phyloP scores from a whole-genome alignment of 75 land plant species.

The Pinus albicaulis region DNA sequence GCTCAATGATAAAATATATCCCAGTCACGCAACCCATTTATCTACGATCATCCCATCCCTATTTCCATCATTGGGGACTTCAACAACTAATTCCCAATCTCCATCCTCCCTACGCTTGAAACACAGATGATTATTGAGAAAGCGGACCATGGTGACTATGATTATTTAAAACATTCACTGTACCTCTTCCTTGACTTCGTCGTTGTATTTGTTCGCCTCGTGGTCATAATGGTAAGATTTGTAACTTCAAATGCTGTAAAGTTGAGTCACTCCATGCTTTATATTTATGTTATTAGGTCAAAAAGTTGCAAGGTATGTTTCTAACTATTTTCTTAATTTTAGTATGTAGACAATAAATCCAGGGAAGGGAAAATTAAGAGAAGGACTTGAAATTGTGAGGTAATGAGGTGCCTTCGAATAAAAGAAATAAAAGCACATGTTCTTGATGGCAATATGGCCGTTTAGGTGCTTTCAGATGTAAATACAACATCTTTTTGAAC shows the following conservation, averaged over 20 bases:
- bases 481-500: too few relatives aligned
- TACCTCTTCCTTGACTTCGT: constrained; percentile 80
- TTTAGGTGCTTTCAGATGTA: too few relatives aligned
- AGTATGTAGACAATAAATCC: constrained; percentile 30
- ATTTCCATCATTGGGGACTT: too few relatives aligned
- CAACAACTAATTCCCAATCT: too few relatives aligned
- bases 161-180: constrained; percentile 80
- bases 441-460: too few relatives aligned
- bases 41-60: too few relatives aligned
- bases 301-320: background rate
- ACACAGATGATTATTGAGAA: constrained; percentile 85
- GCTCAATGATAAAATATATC: too few relatives aligned
- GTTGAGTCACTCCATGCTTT: background rate
- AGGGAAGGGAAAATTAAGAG: constrained; percentile 51
- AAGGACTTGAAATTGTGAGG: constrained; percentile 5
- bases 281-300: background rate
- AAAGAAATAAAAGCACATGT: too few relatives aligned
- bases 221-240: constrained; percentile 64
- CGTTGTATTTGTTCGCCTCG: constrained; percentile 72
- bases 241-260: background rate
- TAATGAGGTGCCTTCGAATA: too few relatives aligned
- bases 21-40: too few relatives aligned
- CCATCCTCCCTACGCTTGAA: constrained; percentile 37
- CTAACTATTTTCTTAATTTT: background rate
- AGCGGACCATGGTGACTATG: constrained; percentile 71